These are phyloP conservation scores for Geotrichum europaeum DNA, from an alignment of 1,139 yeast species.

Conservation along the genomic window DNA sequence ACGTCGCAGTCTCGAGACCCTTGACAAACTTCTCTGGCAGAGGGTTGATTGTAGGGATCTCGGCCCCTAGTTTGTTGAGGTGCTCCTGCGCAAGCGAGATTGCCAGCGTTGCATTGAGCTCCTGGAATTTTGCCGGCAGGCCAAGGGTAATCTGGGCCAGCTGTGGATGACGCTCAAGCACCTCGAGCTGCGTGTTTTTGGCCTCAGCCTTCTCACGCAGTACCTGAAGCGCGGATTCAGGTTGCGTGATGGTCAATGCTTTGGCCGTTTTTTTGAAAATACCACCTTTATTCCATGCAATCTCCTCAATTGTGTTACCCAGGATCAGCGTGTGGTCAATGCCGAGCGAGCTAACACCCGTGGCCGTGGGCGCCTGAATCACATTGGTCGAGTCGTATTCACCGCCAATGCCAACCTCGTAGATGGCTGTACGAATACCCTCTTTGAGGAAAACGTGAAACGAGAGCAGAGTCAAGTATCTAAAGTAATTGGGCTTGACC, in stretches of 20 bases:
- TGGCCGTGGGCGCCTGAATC: constrained; percentile 68
- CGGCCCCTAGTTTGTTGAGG: constrained; percentile 44
- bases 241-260: constrained; percentile 63
- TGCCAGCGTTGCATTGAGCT: constrained; percentile 81
- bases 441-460: constrained; percentile 86
- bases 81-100: constrained; percentile 65
- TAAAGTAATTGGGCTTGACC: constrained; percentile 87
- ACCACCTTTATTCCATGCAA: constrained; percentile 96
- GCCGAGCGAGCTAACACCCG: constrained; percentile 84
- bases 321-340: constrained; percentile 88
- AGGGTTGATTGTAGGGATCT: constrained; percentile 27
- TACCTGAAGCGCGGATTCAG: constrained; percentile 42
- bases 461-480: constrained; percentile 80
- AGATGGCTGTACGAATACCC: constrained; percentile 85
- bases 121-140: constrained; percentile 81
- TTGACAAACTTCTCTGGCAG: constrained; percentile 52
- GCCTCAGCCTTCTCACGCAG: constrained; percentile 65
- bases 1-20: constrained; percentile 65
- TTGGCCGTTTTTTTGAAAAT: constrained; percentile 67
- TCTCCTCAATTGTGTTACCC: constrained; percentile 81
- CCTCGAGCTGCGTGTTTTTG: constrained; percentile 42
- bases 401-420: constrained; percentile 98
- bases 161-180: constrained; percentile 44
- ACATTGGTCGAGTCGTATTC: constrained; percentile 93
- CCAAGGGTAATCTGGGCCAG: constrained; percentile 49